phyloP scores from a whole-genome alignment of 202 grass and related monocot species.

The Cymbopogon flexuosus region DNA sequence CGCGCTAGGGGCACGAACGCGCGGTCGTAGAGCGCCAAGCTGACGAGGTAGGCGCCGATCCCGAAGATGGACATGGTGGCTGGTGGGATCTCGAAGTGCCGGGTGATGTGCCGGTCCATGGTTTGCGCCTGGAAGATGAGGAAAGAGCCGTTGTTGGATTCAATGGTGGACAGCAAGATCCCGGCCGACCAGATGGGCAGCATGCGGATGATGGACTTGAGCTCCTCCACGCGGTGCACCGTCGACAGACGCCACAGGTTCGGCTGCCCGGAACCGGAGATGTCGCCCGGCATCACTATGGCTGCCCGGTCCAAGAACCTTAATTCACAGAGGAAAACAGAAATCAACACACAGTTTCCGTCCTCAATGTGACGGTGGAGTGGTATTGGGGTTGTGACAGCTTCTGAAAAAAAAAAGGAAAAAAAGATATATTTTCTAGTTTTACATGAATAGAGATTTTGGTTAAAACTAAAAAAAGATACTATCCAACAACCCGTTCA shows the following conservation, averaged over 20 bases:
- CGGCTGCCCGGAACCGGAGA: slow-evolving; percentile 32
- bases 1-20: slow-evolving; percentile 43
- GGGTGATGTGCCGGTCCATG: slow-evolving; percentile 54
- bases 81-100: slow-evolving; percentile 40
- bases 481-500: too few species aligned
- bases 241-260: slow-evolving; percentile 65
- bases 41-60: slow-evolving; percentile 19
- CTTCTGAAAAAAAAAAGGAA: too few species aligned
- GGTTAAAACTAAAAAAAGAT: too few species aligned
- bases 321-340: neutral
- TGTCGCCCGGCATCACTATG: slow-evolving; percentile 40
- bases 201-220: slow-evolving; percentile 74
- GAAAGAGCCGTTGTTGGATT: slow-evolving; percentile 51
- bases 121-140: slow-evolving; percentile 35
- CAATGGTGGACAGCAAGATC: slow-evolving; percentile 37
- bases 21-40: slow-evolving; percentile 42
- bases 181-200: slow-evolving; percentile 60
- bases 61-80: slow-evolving; percentile 46
- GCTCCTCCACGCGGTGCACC: slow-evolving; percentile 84
- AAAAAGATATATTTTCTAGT: too few species aligned
- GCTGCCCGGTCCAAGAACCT: slow-evolving; percentile 30
- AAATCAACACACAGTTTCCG: neutral
- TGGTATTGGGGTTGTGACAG: too few species aligned
- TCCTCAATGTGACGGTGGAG: too few species aligned
- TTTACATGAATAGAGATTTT: too few species aligned